phyloP scores from a whole-genome alignment of 1,139 yeast genomes.

The Tardiomyces digboiensis region DNA sequence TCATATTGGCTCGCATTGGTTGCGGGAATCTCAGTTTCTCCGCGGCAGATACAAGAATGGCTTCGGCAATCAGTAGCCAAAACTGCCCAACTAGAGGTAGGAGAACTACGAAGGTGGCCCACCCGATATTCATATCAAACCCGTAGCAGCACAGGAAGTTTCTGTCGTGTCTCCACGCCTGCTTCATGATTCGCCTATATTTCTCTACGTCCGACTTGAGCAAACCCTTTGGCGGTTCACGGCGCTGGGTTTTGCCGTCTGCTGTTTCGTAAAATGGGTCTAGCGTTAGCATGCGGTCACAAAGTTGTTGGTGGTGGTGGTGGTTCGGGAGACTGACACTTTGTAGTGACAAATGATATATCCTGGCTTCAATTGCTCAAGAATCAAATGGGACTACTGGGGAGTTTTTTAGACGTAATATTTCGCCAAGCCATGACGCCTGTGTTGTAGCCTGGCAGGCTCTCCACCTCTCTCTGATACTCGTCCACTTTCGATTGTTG shows the following conservation, averaged over 20 bases:
- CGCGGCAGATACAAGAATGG: conserved; percentile 52
- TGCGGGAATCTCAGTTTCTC: conserved; percentile 50
- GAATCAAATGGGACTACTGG: not conserved
- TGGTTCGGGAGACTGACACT: too few relatives aligned
- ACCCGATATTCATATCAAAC: conserved; percentile 68
- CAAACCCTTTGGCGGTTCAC: conserved; percentile 49
- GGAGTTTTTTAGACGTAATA: conserved; percentile 48
- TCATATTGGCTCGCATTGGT: conserved; percentile 53
- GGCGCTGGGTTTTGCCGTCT: conserved; percentile 42
- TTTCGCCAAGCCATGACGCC: conserved; percentile 49
- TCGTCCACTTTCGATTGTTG: not conserved
- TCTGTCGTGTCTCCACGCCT: conserved; percentile 82
- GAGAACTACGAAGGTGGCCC: conserved; percentile 54
- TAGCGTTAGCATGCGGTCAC: conserved; percentile 9
- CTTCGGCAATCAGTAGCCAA: conserved; percentile 68
- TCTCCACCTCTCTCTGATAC: not conserved
- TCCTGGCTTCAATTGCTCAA: too few relatives aligned
- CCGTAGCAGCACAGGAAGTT: conserved; percentile 67
- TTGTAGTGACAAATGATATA: too few relatives aligned
- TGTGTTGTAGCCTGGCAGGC: conserved; percentile 37
- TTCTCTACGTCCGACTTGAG: conserved; percentile 53
- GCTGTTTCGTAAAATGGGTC: conserved; percentile 60
- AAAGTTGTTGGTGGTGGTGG: too few relatives aligned
- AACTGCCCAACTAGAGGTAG: conserved; percentile 78
- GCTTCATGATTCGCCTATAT: conserved; percentile 63